Evolutionary conservation across 768 basidiomycete genomes (phyloP), one percentile per base, ranked within the genome.

Genomic region (Chalciporus pseudorubinellus): DNA sequence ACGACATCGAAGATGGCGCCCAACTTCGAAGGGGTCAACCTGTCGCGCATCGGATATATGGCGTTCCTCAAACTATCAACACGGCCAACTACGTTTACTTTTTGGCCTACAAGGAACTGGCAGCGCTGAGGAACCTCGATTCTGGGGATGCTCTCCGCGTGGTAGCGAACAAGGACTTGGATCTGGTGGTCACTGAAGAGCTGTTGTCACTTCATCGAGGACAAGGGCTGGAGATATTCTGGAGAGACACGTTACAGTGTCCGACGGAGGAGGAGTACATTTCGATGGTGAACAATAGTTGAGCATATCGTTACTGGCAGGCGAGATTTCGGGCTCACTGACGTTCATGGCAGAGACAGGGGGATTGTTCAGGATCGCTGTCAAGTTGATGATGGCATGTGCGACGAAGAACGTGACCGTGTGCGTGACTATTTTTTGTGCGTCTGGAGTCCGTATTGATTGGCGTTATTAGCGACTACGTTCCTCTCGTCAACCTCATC

Each of bases 61-160:
- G 95, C 2, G 73, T 97, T 3, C 92, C 95, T 0, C 95, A 98
- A 65, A 97, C 95, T 0, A 94, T 99, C 72, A 99, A 99, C 66
- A 85, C 88, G 0, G 95, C 95, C 0, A 98, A 97, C 64, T 98
- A 98, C 58, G 92, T 94, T 24, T 98, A 95, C 65, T 99, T 98
- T 63, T 80, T 92, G 39, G 95, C 95, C 0, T 94, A 87, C 65
- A 80, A 92, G 58, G 90, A 95, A 57, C 78, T 98, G 1, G 55
- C 67, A 0, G 57, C 44, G 20, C 26, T 67, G 20, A 60, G 67
- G 9, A 41, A 33, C 22, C 44, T 52, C 1, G 41, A 36, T 9
- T 6, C 51, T 0, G 52, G 28, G 6, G 53, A 41, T 2, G 6
- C 16, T 3, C 41, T 46, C 26, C 45, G 62, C 16, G 26, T 65